Evolutionary conservation across 1,284 basidiomycete genomes (phyloP).

Genomic region (Xerocomus amazonicus): DNA sequence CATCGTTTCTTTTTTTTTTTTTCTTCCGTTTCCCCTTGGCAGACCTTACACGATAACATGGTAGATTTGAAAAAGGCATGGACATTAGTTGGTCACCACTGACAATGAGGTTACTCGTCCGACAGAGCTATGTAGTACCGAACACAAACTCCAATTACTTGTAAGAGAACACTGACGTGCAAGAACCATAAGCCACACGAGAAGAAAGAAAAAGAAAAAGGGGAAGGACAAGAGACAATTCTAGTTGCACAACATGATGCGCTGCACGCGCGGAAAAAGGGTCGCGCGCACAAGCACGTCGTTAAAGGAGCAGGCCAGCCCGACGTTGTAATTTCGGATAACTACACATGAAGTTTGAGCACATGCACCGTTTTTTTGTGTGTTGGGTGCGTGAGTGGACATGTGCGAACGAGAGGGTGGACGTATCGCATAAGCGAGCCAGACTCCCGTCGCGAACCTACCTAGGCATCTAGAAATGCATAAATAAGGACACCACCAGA

Average conservation of each 20-base stretch:
- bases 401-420: not conserved
- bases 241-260: conserved; percentile 9
- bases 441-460: conserved; percentile 15
- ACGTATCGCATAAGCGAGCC: conserved; percentile 2
- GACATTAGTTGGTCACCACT: no score
- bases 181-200: no score
- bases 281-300: not conserved
- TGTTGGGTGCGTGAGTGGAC: no score
- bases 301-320: conserved; percentile 20
- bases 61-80: no score
- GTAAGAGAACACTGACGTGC: no score
- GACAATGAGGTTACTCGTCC: no score
- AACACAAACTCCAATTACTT: no score
- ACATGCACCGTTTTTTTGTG: not conserved
- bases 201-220: not conserved
- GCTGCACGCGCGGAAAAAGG: no score
- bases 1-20: no score
- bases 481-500: conserved; percentile 21
- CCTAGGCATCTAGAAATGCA: conserved; percentile 23
- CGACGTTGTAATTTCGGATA: conserved; percentile 6
- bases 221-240: not conserved
- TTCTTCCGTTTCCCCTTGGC: no score
- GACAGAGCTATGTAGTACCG: no score
- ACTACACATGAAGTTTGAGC: conserved; percentile 3
- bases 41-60: no score